These are phyloP conservation scores for Curvularia verruculosa DNA, from an alignment of 2,329 filamentous ascomycete species.

Conservation along the genomic window DNA sequence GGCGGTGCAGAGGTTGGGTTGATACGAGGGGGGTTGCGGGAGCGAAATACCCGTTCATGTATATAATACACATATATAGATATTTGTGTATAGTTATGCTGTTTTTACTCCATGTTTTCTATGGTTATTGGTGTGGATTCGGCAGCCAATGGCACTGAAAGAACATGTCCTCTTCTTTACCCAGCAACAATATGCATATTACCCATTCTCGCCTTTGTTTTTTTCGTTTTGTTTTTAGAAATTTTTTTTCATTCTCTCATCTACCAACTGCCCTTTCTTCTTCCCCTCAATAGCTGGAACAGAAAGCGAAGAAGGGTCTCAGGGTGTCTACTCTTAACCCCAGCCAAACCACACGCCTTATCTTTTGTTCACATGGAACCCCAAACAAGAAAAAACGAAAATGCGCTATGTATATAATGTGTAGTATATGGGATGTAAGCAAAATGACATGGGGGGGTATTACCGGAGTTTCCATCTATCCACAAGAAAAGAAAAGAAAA, in stretches of 20 bases:
- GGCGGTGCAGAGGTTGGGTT: slow-evolving; percentile 26
- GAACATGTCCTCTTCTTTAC: not conserved
- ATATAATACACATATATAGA: not conserved
- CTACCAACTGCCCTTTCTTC: not conserved
- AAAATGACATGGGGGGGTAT: slow-evolving; percentile 19
- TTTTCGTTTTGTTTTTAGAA: not conserved
- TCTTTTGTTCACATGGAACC: not conserved
- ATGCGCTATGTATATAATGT: not conserved
- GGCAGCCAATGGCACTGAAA: too few species aligned
- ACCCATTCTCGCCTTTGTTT: too few species aligned
- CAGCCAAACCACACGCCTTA: not conserved
- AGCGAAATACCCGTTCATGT: not conserved
- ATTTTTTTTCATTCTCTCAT: slow-evolving; percentile 10
- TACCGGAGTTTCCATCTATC: slow-evolving; percentile 20
- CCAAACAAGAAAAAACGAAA: not conserved
- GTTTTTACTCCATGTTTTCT: too few species aligned
- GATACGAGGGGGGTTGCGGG: not conserved
- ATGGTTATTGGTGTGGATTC: too few species aligned
- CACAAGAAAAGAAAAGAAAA: slow-evolving; percentile 9
- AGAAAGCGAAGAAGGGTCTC: not conserved
- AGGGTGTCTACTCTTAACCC: not conserved
- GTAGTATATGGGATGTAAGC: not conserved
- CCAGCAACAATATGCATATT: not conserved
- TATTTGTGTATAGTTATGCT: too few species aligned
- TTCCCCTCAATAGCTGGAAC: not conserved